Evolutionary conservation across 371 early-diverging fungal species (phyloP), one percentile per base, ranked within the genome.

Genomic region (Rhizopus arrhizus): DNA sequence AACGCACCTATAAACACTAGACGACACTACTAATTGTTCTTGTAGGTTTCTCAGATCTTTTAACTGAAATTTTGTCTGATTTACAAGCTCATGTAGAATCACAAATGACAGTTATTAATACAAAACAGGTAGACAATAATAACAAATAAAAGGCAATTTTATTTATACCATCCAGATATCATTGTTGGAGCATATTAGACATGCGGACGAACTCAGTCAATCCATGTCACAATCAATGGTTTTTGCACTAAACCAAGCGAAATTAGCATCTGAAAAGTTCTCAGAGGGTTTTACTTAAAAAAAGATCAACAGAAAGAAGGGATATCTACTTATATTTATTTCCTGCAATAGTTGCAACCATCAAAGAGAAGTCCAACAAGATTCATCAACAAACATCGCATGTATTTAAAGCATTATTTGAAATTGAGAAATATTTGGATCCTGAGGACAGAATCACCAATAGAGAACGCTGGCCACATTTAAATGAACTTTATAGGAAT

Each of bases 141-240:
- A 11, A 38, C 0, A 3, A 2, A 12, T 42, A 9, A 6, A 31
- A 1, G 16, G 15, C 13, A 32, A 11, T 11, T 6, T 12, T 7
- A 22, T 42, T 22, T 41, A 29, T 36, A n/a, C 10, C 1, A 3
- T 28, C 28, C 46, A 73, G 57, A 61, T 48, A 45, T 36, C 58
- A 22, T 22, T 73, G 15, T 51, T 70, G 22, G 65, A 65, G 22
- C 58, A 70, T 9, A 70, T 70, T 38, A 62, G 65, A 8, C 67
- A 73, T 45, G 70, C 65, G 10, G 68, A 73, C 34, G 68, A 73
- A 29, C 42, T 73, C 16, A 70, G 70, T 46, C 33, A 43, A 6
- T 36, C 56, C 13, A 53, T 59, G 0, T 28, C 60, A 2, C 62
- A 66, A 41, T 48, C 62, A 9, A 47, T 70, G 31, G 9, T 40